phyloP scores from a whole-genome alignment of 345 rosid species.

The Carallia brachiata region DNA sequence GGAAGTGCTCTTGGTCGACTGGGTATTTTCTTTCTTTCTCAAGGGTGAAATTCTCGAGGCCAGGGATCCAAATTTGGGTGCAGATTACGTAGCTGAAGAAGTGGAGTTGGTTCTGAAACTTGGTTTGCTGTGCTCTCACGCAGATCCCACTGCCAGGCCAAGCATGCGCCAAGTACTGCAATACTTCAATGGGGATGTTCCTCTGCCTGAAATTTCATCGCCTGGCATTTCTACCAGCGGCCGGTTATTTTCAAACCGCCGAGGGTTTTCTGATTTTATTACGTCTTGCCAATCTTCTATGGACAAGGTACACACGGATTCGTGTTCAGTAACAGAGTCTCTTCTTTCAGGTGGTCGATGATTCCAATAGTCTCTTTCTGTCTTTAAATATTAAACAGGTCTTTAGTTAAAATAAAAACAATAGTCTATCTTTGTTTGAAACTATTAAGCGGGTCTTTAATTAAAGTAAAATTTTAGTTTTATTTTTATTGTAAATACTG shows the following conservation, averaged over 20 bases:
- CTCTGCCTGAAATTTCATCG: slow-evolving; percentile 40
- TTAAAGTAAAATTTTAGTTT: neutral
- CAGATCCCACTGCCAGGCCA: slow-evolving; percentile 46
- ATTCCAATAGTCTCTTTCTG: neutral
- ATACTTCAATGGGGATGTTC: slow-evolving; percentile 40
- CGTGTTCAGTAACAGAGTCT: slow-evolving; percentile 45
- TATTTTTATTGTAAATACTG: too few relatives aligned
- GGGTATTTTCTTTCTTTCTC: slow-evolving; percentile 17
- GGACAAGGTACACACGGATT: slow-evolving; percentile 25
- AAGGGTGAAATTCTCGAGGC: slow-evolving; percentile 22
- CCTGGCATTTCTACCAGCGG: slow-evolving; percentile 36
- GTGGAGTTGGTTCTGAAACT: slow-evolving; percentile 53
- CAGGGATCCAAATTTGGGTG: slow-evolving; percentile 31
- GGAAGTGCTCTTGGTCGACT: slow-evolving; percentile 17
- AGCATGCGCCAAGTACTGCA: slow-evolving; percentile 58
- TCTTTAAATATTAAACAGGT: neutral
- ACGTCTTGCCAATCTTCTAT: slow-evolving; percentile 37
- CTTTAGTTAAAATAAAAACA: neutral
- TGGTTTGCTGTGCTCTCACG: slow-evolving; percentile 56
- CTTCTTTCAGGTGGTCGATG: slow-evolving; percentile 62
- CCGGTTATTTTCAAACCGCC: slow-evolving; percentile 25
- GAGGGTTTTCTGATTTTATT: slow-evolving; percentile 45
- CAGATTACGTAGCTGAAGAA: slow-evolving; percentile 38
- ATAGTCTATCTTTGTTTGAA: too few relatives aligned
- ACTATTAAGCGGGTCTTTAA: neutral